Conservation (phyloP, 2,329 filamentous ascomycete species). For the Decorospora gaudefroyi region DNA sequence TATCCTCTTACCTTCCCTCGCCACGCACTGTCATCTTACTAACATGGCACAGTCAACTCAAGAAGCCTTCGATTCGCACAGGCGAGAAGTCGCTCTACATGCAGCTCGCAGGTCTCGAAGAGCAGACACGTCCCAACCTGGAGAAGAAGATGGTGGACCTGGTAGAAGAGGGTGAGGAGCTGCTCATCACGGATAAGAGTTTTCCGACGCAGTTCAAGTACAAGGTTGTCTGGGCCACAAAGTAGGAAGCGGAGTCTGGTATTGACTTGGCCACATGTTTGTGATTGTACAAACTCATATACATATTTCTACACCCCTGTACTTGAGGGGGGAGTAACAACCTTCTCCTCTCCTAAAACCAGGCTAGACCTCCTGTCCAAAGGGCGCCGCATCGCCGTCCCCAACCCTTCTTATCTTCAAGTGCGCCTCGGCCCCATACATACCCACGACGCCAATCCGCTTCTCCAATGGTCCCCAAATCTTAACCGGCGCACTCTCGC, state of each 20-base stretch:
- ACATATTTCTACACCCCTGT: constrained; percentile 11
- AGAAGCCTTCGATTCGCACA: constrained; percentile 83
- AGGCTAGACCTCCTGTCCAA: constrained; percentile 29
- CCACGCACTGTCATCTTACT: too few species aligned
- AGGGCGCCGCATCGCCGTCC: constrained; percentile 27
- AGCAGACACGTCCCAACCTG: constrained; percentile 82
- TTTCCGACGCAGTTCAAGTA: constrained; percentile 74
- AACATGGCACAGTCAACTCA: constrained; percentile 66
- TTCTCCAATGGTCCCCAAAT: constrained; percentile 37
- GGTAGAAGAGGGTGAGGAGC: constrained; percentile 79
- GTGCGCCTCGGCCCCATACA: constrained; percentile 39
- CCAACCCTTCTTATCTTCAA: constrained; percentile 32
- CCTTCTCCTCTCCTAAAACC: constrained; percentile 5
- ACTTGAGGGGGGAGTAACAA: constrained; percentile 9
- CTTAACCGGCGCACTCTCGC: constrained; percentile 39
- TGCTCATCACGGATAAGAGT: constrained; percentile 91
- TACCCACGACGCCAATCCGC: constrained; percentile 40
- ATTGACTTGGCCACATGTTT: not conserved
- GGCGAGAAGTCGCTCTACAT: constrained; percentile 89
- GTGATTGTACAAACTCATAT: constrained; percentile 13
- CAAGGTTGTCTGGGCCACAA: constrained; percentile 54
- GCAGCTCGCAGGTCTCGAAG: constrained; percentile 80
- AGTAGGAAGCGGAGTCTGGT: not conserved
- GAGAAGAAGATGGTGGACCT: constrained; percentile 76
- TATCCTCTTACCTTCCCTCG: too few species aligned